Evolutionary conservation across 441 rosid genomes (phyloP), one percentile per base, ranked within the genome.

Genomic region (Capsella rubella): DNA sequence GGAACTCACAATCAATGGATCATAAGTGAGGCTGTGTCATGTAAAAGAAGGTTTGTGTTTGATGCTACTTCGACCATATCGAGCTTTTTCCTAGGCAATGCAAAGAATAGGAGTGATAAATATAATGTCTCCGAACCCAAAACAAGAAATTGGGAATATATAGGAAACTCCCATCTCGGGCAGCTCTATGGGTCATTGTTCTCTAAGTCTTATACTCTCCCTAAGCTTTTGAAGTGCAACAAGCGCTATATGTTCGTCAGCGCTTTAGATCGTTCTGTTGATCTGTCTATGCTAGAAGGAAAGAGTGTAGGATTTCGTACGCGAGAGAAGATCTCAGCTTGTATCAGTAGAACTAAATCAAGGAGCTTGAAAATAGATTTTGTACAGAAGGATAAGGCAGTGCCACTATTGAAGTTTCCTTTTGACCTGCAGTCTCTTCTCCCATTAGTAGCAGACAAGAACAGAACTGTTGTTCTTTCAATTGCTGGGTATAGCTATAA

Each of bases 401-500:
- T 79, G 67, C 53, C 81, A 15, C 52, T 60, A n/a, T 66, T 69
- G 27, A 74, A 80, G 63, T 78, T 82, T 77, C 90, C 91, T 77
- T 83, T 82, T 84, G 84, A 93, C 34, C 56, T 93, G 39, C 89
- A 87, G 83, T 87, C 90, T 39, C 94, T 93, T 61, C 96, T 95
- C 68, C 78, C 85, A 4, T 42, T 78, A 65, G 66, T 75, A 71
- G 97, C 92, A 35, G 97, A 91, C 80, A 78, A 84, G 71, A 91
- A 89, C 62, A 85, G 75, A 77, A 87, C 93, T 27, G 40, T 93
- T 78, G 88, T 95, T 72, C 96, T 95, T 73, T 80, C 93, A 47
- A 82, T 93, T 68, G 94, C 95, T 77, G 99, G 99, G 71, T 87
- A 84, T 82, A 95, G 98, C 64, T 93, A 93, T 56, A 91, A 87